These are phyloP conservation scores for Diaporthe batatas DNA, from an alignment of 2,329 filamentous ascomycete species.

Conservation along the genomic window DNA sequence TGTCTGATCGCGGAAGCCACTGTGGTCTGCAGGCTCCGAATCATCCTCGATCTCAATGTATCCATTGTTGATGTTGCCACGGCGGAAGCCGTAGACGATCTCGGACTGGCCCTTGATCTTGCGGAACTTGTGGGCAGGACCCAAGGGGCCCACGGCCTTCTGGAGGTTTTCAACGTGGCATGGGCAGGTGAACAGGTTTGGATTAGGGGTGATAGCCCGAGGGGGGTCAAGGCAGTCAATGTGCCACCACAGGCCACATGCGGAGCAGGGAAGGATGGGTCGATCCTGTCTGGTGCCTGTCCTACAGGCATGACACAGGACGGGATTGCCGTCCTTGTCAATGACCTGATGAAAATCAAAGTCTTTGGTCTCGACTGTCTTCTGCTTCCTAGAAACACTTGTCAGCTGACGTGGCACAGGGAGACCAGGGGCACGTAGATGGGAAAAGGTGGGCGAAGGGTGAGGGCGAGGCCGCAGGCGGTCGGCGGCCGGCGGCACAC, in stretches of 20 bases:
- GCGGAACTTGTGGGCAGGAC: conserved; percentile 72
- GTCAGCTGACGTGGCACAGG: conserved; percentile 48
- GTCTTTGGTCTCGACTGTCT: conserved; percentile 72
- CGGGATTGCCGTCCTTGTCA: conserved; percentile 79
- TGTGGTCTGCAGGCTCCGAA: conserved; percentile 56
- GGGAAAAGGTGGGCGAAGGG: neutral
- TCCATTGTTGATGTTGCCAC: conserved; percentile 79
- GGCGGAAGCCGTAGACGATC: conserved; percentile 66
- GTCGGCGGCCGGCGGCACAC: neutral
- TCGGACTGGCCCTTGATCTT: conserved; percentile 68
- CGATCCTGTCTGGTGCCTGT: conserved; percentile 72
- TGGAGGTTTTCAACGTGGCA: conserved; percentile 83
- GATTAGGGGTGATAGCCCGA: conserved; percentile 80
- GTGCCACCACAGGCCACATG: conserved; percentile 88
- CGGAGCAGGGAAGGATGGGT: conserved; percentile 88
- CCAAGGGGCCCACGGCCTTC: conserved; percentile 67
- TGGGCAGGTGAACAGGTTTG: conserved; percentile 89
- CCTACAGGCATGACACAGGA: conserved; percentile 84
- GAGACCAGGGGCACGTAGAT: neutral
- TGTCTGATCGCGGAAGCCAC: conserved; percentile 46
- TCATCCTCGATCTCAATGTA: conserved; percentile 76
- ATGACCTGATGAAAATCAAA: conserved; percentile 77
- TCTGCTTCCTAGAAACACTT: conserved; percentile 60
- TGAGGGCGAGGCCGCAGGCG: neutral
- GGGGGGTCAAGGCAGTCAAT: conserved; percentile 92